phyloP scores from a whole-genome alignment of 345 rosid species.

The Corymbia maculata region DNA sequence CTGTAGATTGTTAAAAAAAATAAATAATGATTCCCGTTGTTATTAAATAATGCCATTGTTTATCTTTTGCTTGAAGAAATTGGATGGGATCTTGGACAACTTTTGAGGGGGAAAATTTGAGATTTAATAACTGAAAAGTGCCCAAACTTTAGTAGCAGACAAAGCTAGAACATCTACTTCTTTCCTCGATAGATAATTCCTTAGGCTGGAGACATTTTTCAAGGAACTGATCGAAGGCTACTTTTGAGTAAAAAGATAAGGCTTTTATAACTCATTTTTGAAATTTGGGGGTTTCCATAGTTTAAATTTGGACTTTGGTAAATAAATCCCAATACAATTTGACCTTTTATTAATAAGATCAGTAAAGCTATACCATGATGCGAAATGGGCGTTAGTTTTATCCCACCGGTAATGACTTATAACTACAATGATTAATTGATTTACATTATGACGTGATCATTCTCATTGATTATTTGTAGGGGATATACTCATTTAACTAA shows the following conservation, averaged over 20 bases:
- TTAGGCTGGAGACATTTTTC: neutral
- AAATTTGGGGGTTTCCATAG: neutral
- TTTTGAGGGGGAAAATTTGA: neutral
- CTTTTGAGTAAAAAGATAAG: neutral
- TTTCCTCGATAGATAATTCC: neutral
- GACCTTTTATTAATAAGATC: neutral
- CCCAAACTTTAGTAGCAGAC: neutral
- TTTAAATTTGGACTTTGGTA: neutral
- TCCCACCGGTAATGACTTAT: neutral
- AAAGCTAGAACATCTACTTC: neutral
- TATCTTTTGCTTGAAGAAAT: neutral
- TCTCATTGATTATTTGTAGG: neutral
- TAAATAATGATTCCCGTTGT: neutral
- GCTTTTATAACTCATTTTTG: neutral
- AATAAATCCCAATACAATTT: neutral
- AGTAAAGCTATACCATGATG: neutral
- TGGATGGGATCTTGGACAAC: neutral
- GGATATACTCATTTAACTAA: neutral
- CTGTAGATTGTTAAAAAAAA: neutral
- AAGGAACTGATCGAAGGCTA: neutral
- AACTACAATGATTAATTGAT: neutral
- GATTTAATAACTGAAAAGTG: neutral
- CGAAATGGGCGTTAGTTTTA: neutral
- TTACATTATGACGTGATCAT: neutral
- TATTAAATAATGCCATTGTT: neutral